These are phyloP conservation scores for Cryptococcus jaspeensis DNA, from an alignment of 1,284 basidiomycete species.

Conservation along the genomic window DNA sequence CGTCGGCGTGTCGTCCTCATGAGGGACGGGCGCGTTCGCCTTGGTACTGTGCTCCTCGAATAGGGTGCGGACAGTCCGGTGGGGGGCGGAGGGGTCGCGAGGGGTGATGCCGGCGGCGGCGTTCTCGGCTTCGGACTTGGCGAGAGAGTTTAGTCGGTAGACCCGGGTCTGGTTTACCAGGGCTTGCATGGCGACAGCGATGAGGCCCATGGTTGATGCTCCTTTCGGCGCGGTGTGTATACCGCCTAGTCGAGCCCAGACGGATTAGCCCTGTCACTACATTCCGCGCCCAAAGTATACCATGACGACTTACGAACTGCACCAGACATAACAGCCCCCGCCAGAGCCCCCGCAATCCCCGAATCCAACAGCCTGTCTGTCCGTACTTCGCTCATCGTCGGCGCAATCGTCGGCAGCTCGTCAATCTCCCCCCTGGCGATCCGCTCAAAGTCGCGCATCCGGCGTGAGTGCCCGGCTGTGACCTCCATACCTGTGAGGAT, in stretches of 20 bases:
- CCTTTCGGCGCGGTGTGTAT: constrained; percentile 28
- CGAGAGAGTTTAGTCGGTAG: constrained; percentile 32
- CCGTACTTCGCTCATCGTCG: constrained; percentile 26
- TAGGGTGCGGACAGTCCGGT: constrained; percentile 3
- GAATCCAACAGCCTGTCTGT: constrained; percentile 41
- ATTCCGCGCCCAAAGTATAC: neutral
- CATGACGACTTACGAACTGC: constrained; percentile 24
- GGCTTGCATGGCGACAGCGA: constrained; percentile 36
- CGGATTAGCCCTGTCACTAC: neutral
- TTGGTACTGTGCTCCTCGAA: constrained; percentile 1
- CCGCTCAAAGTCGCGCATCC: constrained; percentile 11
- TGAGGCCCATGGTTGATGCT: constrained; percentile 34
- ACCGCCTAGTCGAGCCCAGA: constrained; percentile 25
- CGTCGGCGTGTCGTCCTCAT: constrained; percentile 14
- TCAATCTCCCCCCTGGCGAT: constrained; percentile 16
- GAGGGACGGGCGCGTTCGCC: neutral
- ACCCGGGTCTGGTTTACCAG: constrained; percentile 35
- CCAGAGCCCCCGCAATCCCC: constrained; percentile 33
- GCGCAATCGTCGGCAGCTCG: constrained; percentile 16
- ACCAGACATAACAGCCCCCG: constrained; percentile 29
- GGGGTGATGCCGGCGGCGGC: neutral
- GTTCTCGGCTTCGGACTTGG: constrained; percentile 2
- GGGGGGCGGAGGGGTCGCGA: neutral
- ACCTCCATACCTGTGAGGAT: constrained; percentile 25
- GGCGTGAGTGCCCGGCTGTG: constrained; percentile 24